phyloP scores from a whole-genome alignment of 805 yeast species.

The Saccharomyces jurei region DNA sequence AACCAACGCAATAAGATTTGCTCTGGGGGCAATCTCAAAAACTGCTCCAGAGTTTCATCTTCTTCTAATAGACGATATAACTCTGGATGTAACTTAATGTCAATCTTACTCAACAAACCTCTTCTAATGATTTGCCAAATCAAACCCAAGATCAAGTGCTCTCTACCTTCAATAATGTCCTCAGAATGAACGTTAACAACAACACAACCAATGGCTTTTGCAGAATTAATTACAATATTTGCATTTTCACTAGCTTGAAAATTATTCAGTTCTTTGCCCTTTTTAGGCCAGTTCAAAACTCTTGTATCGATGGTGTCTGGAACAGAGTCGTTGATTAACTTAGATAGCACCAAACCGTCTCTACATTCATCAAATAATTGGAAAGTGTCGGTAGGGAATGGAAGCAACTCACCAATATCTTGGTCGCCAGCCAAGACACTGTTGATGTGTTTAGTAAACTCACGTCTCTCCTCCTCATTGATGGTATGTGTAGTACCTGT shows the following conservation, averaged over 20 bases:
- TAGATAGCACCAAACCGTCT: constrained; percentile 88
- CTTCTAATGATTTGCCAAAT: constrained; percentile 97
- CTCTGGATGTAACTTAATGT: constrained; percentile 93
- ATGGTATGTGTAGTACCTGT: constrained; percentile 93
- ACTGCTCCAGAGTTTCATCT: constrained; percentile 95
- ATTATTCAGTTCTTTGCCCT: constrained; percentile 74
- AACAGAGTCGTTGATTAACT: constrained; percentile 92
- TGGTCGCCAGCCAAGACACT: constrained; percentile 83
- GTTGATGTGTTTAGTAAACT: constrained; percentile 93
- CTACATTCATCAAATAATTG: constrained; percentile 95
- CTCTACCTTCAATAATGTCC: constrained; percentile 89
- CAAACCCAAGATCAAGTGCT: constrained; percentile 82
- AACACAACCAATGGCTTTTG: constrained; percentile 97
- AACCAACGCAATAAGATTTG: constrained; percentile 95
- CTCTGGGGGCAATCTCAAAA: constrained; percentile 93
- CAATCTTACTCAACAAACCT: constrained; percentile 89
- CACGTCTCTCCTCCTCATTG: constrained; percentile 92
- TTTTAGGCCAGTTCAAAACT: constrained; percentile 83
- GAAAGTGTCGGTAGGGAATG: constrained; percentile 88
- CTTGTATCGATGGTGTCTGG: constrained; percentile 98
- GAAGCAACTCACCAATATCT: constrained; percentile 75
- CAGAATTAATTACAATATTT: constrained; percentile 94
- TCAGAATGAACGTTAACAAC: constrained; percentile 97
- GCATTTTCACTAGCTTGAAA: constrained; percentile 96
- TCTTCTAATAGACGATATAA: constrained; percentile 89